Base-by-base conservation (phyloP, 225 moss, liverwort and hornwort species). In the Asterella californica region DNA sequence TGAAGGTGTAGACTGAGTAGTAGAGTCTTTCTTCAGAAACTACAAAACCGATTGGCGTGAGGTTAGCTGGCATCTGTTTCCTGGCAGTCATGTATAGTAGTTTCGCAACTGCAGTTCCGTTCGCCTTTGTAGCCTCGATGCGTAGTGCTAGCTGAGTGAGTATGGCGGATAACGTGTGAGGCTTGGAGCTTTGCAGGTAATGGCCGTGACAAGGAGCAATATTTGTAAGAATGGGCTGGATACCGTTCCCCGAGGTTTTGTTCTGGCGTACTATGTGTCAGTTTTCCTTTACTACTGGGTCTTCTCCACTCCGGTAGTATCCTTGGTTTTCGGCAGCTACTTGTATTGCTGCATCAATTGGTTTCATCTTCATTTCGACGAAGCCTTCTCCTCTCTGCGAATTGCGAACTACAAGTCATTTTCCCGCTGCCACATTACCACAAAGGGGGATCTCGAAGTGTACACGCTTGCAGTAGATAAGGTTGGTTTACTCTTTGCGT, bases 291-390 rank as follows among this genome's bases (percentile, higher is more conserved):
- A 99, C 76, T 99, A 99, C 78, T 99, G 99, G 99, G 93, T 99
- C 22, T 99, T 99, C 79, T 99, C 99, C 75, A 99, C 99, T 22
- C 99, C 99, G 27, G 93, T 99, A 34, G 99, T 93, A 49, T 99
- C 99, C 30, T 78, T 91, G 82, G 93, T 99, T 21, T 99, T 99
- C 83, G 99, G 99, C 55, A 92, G 92, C 87, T 99, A 99, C 84
- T 79, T 99, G 11, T 99, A 95, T 62, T 88, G 86, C 32, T 90
- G 82, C 79, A 90, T 99, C 82, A 99, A 95, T 48, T 99, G 99
- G 99, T 95, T 99, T 79, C 93, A 99, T 84, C 90, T 99, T 52
- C 99, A 99, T 86, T 99, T 99, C 50, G 99, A 99, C 83, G 99
- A 99, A 81, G 93, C 99, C n/a, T 99, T 95, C 77, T 99, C 99